phyloP scores from a whole-genome alignment of 108 stramenopile species.

The Cyclotella baltica region DNA sequence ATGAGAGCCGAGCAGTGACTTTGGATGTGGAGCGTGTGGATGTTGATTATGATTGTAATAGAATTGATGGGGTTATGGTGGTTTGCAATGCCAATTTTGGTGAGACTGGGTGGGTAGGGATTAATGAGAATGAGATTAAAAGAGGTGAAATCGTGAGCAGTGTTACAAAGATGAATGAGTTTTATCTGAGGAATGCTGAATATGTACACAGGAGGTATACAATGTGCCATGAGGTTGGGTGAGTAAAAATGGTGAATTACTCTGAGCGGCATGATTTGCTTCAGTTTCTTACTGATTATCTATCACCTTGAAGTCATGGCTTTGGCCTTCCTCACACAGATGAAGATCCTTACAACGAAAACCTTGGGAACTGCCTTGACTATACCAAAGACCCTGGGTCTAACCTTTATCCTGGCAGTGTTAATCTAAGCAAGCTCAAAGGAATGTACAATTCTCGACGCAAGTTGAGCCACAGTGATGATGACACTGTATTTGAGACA shows the following conservation, averaged over 20 bases:
- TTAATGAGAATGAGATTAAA: constrained; percentile 64
- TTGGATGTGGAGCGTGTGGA: constrained; percentile 41
- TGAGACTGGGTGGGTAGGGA: constrained; percentile 79
- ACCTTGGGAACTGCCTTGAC: constrained; percentile 80
- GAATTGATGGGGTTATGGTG: constrained; percentile 69
- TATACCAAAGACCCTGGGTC: constrained; percentile 63
- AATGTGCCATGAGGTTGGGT: constrained; percentile 47
- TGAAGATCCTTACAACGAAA: constrained; percentile 72
- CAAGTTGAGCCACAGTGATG: neutral
- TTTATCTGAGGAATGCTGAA: constrained; percentile 67
- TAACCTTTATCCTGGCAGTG: constrained; percentile 33
- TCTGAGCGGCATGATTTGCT: constrained; percentile 57
- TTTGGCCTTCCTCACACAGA: constrained; percentile 87
- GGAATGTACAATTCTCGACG: constrained; percentile 22
- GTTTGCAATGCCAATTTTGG: constrained; percentile 81
- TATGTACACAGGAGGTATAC: constrained; percentile 50
- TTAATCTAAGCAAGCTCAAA: constrained; percentile 29
- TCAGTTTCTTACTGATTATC: constrained; percentile 44
- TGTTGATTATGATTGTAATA: constrained; percentile 42
- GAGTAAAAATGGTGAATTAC: constrained; percentile 47
- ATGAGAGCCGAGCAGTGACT: constrained; percentile 59
- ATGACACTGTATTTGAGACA: constrained; percentile 9
- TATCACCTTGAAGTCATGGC: constrained; percentile 53
- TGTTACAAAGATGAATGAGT: constrained; percentile 85
- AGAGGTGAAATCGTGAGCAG: constrained; percentile 50